These are phyloP conservation scores for Nicotiana tabacum DNA, from an alignment of 257 asterid species.

Conservation along the genomic window DNA sequence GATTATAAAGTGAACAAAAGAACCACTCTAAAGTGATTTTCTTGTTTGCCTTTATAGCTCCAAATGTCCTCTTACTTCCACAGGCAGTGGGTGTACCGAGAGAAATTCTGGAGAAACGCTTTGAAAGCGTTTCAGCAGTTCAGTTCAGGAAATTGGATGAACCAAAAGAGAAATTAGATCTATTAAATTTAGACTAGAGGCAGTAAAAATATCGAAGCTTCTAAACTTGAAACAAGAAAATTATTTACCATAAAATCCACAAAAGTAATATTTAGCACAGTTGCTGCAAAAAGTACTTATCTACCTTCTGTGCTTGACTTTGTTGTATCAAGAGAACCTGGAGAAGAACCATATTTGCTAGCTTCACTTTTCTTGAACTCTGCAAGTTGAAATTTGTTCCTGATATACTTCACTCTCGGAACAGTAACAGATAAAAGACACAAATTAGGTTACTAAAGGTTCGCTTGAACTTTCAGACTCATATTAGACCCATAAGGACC, in stretches of 20 bases:
- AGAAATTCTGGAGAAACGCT: neutral
- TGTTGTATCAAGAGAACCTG: constrained; percentile 38
- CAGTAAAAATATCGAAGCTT: neutral
- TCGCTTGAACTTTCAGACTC: neutral
- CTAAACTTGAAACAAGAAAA: neutral
- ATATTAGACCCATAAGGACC: neutral
- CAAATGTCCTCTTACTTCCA: neutral
- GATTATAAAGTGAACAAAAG: neutral
- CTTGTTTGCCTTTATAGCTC: neutral
- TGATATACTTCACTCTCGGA: neutral
- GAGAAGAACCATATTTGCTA: constrained; percentile 51
- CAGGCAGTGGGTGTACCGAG: neutral
- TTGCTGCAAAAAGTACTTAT: constrained; percentile 3
- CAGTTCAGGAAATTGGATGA: neutral
- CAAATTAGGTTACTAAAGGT: neutral
- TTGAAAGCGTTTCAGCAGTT: neutral
- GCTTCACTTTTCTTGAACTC: constrained; percentile 69
- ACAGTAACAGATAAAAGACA: neutral
- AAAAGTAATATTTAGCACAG: neutral
- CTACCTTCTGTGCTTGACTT: constrained; percentile 46
- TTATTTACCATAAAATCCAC: neutral
- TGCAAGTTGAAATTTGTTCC: constrained; percentile 26
- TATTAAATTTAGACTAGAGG: neutral
- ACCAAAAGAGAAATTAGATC: neutral
- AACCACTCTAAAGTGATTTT: neutral